Conservation (phyloP, 106 monocot genomes). For the Dendrobium chrysotoxum region DNA sequence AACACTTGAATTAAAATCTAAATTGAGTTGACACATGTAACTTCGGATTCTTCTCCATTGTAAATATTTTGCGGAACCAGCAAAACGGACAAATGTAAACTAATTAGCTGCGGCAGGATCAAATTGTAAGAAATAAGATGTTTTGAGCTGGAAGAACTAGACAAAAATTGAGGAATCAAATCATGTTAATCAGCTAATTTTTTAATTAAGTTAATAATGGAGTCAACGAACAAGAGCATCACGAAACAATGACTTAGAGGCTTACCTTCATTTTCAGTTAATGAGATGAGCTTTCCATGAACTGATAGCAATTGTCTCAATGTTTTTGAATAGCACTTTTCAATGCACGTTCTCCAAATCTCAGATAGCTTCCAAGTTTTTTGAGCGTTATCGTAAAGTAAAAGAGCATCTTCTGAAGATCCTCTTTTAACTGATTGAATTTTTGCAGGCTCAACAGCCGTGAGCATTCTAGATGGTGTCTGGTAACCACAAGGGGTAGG, state of each 20-base stretch:
- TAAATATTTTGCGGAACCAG: neutral
- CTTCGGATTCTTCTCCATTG: neutral
- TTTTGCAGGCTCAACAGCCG: slow-evolving; percentile 1
- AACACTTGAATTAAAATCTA: neutral
- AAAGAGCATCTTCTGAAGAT: neutral
- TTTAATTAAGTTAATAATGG: neutral
- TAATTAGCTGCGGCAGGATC: neutral
- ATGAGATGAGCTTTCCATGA: slow-evolving; percentile 67
- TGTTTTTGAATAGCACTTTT: slow-evolving; percentile 65
- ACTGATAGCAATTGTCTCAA: slow-evolving; percentile 44
- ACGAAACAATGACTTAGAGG: neutral
- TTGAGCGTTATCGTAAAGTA: slow-evolving; percentile 5
- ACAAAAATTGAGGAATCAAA: neutral
- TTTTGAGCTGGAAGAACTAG: neutral
- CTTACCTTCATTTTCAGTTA: slow-evolving; percentile 54
- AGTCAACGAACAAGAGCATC: neutral
- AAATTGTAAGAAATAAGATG: neutral
- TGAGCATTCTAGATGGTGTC: slow-evolving; percentile 19
- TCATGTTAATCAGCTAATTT: neutral
- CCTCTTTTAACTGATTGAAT: slow-evolving; percentile 14
- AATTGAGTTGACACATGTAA: neutral
- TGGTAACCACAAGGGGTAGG: slow-evolving; percentile 19
- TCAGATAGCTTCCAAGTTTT: slow-evolving; percentile 36
- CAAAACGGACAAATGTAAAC: neutral
- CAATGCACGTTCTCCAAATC: slow-evolving; percentile 80